Evolutionary conservation across 2,329 filamentous ascomycete species (phyloP), one percentile per base, ranked within the genome.

Genomic region (Colletotrichum siamense): DNA sequence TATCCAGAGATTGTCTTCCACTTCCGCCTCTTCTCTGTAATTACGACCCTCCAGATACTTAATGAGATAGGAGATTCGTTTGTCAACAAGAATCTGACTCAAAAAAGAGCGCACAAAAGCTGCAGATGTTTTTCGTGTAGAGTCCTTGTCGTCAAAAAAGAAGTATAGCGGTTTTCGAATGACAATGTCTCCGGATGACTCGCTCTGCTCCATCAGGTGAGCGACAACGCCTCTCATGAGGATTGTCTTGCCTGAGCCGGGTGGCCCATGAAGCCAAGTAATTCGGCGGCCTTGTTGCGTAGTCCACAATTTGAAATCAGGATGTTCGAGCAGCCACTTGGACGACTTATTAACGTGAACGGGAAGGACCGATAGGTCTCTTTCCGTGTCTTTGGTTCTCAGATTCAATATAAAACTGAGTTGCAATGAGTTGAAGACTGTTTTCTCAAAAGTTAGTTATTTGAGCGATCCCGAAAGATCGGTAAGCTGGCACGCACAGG

Each of bases 381-480:
- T 44, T 6, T 12, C 9, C 18, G 39, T 0, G 5, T 49, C 18
- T n/a, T 1, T n/a, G 18, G 18, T 0, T n/a, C 39, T n/a, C 18
- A 49, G 18, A 49, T 0, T n/a, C 2, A 0, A 49, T n/a, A 49
- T 1, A 12, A 49, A 49, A 1, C 18, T 0, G 18, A 49, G 39
- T 49, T 49, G 39, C 39, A 0, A n/a, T 12, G 39, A 0, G 39
- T 49, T 0, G 18, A 49, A 49, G 39, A 49, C 39, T 49, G 18
- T 3, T 6, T 49, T 0, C 39, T 49, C 0, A 49, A 0, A 3
- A 3, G 18, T n/a, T 6, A 49, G 39, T 3, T 49, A n/a, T n/a
- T 3, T 44, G 0, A 0, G 18, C 0, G 39, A 49, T 12, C 3
- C 5, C 9, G 2, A n/a, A 12, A 1, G 10, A 32, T 10, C 28